Evolutionary conservation across 371 early-diverging fungal genomes (phyloP).

Genomic region (Mucor circinelloides): DNA sequence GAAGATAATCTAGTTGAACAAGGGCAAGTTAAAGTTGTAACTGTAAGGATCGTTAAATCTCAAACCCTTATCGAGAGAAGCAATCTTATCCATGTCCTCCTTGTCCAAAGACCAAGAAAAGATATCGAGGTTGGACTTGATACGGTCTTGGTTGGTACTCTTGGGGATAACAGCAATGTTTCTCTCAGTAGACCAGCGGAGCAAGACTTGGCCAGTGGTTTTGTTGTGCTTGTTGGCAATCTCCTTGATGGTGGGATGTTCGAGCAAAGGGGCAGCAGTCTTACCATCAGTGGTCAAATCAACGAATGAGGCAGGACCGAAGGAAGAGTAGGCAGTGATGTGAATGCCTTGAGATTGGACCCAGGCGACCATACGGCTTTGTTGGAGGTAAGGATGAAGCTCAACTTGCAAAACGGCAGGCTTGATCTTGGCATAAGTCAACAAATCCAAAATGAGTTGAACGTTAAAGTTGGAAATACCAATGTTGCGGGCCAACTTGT

Average conservation of each 20-base stretch:
- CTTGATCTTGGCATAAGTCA: slow-evolving; percentile 39
- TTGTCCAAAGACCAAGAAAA: slow-evolving; percentile 31
- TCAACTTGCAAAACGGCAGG: slow-evolving; percentile 49
- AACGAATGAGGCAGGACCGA: slow-evolving; percentile 59
- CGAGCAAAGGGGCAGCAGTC: slow-evolving; percentile 50
- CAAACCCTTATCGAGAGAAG: slow-evolving; percentile 24
- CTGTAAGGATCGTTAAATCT: slow-evolving; percentile 37
- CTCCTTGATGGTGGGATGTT: slow-evolving; percentile 30
- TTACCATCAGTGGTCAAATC: slow-evolving; percentile 38
- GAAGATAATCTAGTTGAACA: slow-evolving; percentile 28
- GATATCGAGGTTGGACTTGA: slow-evolving; percentile 41
- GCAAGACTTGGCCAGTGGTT: slow-evolving; percentile 28
- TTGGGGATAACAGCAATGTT: slow-evolving; percentile 70
- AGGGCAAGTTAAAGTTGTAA: slow-evolving; percentile 37
- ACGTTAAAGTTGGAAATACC: slow-evolving; percentile 65
- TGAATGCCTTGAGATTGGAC: slow-evolving; percentile 34
- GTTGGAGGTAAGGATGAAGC: slow-evolving; percentile 68
- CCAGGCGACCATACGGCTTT: slow-evolving; percentile 48
- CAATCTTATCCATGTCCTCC: slow-evolving; percentile 32
- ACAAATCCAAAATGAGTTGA: slow-evolving; percentile 33
- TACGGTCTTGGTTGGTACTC: slow-evolving; percentile 48
- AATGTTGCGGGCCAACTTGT: slow-evolving; percentile 48
- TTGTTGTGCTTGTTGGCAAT: slow-evolving; percentile 24
- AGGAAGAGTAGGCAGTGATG: slow-evolving; percentile 62
- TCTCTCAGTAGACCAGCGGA: slow-evolving; percentile 61